phyloP scores from a whole-genome alignment of 108 stramenopile species.

The Stephanodiscus minutulus region DNA sequence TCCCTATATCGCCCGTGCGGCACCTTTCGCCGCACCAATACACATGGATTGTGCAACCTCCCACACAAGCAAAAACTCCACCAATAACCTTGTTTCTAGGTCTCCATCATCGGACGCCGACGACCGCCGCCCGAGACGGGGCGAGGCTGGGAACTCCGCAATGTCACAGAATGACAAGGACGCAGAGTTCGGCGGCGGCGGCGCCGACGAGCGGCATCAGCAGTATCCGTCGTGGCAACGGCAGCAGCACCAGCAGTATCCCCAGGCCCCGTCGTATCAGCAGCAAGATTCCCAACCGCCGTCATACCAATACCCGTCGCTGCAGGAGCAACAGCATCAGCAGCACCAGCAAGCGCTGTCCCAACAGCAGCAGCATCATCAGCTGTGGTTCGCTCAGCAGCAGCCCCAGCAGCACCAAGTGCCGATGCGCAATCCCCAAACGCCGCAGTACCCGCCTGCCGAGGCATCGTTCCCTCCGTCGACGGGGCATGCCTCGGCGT shows the following conservation, averaged over 20 bases:
- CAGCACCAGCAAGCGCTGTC: not conserved
- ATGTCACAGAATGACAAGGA: not conserved
- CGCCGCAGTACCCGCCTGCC: not conserved
- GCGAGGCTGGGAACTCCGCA: no score
- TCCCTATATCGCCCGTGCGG: no score
- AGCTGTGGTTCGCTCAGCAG: not conserved
- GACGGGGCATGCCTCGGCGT: no score
- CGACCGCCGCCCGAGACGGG: no score
- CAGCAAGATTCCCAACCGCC: no score
- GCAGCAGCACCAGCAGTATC: not conserved
- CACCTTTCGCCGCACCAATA: no score
- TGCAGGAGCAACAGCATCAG: not conserved
- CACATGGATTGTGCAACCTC: no score
- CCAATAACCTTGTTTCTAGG: no score
- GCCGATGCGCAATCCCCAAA: not conserved
- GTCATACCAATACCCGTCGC: no score
- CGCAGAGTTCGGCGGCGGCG: not conserved
- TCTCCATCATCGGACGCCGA: no score
- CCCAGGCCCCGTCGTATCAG: slow-evolving; percentile 1
- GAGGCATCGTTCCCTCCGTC: no score
- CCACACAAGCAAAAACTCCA: no score
- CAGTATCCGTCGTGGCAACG: not conserved
- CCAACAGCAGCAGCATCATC: not conserved
- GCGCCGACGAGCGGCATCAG: not conserved
- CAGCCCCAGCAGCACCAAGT: not conserved